Evolutionary conservation across 305 asterid species (phyloP), one percentile per base, ranked within the genome.

Genomic region (Rubia tinctorum): DNA sequence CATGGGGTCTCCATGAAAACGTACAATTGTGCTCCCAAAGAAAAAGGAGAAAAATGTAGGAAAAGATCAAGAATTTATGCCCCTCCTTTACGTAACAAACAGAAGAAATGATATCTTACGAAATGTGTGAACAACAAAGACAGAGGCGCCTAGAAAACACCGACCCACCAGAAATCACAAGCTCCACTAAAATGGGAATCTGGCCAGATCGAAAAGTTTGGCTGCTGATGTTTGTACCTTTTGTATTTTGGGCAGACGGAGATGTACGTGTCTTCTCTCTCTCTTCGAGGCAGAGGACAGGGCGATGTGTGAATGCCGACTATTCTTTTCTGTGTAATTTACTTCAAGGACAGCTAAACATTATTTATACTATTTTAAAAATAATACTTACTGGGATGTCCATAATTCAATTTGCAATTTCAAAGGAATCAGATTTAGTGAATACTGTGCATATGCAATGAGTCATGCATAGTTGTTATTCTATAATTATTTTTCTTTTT

Each of bases 191-290:
- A 73, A 56, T 72, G 67, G 66, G 74, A 73, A 59, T 66, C 73
- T 79, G 58, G 78, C 73, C 80, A 73, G 78, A 58, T 76, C 77
- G 76, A 80, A 80, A 66, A 8, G 25, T 53, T 53, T 53, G n/a
- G 56, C 5, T 49, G 56, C 6, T 49, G 56, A 4, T 49, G 60
- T 53, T 18, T 18, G 60, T 53, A 53, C 60, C 64, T 59, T 59
- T 80, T 72, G 62, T 68, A 69, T 63, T 74, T 66, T 12, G 49
- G 7, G 45, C 43, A 30, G 55, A 55, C 10, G 14, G 55, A 42
- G 71, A 59, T 30, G 79, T 80, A 77, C 71, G 75, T 77, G 77
- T 75, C 84, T 5, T 14, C 42, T 44, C 43, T n/a, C 56, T 12
- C 39, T 25, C 23, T 15, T 9, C 25, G 39, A 22, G 74, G 63